Evolutionary conservation across 768 basidiomycete species (phyloP).

Genomic region (Candolleomyces eurysporus): DNA sequence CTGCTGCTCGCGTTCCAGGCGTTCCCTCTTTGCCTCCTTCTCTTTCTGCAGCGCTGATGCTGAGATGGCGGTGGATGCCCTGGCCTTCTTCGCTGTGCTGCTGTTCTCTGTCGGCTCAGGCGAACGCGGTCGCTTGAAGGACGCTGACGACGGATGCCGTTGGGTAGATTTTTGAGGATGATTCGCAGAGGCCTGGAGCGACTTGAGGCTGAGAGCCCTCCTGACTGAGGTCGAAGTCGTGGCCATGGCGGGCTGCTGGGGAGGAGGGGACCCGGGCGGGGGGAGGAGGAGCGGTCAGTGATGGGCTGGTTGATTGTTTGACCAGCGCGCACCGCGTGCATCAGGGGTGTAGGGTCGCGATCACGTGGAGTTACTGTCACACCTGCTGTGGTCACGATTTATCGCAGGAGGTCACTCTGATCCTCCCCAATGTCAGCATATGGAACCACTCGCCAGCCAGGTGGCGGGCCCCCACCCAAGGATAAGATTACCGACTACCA

Average conservation of each 20-base stretch:
- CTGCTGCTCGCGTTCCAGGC: slow-evolving; percentile 45
- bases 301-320: background rate
- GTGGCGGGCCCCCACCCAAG: slow-evolving; percentile 30
- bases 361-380: slow-evolving; percentile 22
- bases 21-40: slow-evolving; percentile 42
- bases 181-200: slow-evolving; percentile 12
- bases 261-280: background rate
- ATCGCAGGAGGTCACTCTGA: background rate
- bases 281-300: slow-evolving; percentile 11
- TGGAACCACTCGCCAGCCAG: slow-evolving; percentile 50
- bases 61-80: slow-evolving; percentile 13
- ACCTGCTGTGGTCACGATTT: slow-evolving; percentile 8
- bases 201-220: background rate
- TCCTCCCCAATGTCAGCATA: slow-evolving; percentile 44
- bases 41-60: background rate
- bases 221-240: background rate
- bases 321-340: background rate
- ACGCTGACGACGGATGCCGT: slow-evolving; percentile 12
- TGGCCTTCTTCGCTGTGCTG: slow-evolving; percentile 14
- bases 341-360: slow-evolving; percentile 14
- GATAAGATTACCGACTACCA: slow-evolving; percentile 47
- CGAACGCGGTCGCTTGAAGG: slow-evolving; percentile 28
- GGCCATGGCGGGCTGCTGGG: background rate
- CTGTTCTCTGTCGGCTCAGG: slow-evolving; percentile 20
- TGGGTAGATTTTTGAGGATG: slow-evolving; percentile 15